phyloP scores from a whole-genome alignment of 139 green algal species.

The Zygnema cylindricum region DNA sequence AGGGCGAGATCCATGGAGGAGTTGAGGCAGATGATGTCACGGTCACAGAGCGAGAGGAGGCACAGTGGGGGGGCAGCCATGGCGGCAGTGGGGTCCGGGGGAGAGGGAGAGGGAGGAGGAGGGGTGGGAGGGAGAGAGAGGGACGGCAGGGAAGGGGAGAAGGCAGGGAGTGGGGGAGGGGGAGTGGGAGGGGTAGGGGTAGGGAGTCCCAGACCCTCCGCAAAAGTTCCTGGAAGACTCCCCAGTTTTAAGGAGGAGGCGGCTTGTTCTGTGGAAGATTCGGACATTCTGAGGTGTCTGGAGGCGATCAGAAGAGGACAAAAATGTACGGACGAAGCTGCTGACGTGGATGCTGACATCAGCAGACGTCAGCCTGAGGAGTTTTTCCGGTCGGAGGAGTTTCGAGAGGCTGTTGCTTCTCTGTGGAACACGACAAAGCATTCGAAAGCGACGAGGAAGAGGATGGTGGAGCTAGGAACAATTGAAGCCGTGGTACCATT shows the following conservation, averaged over 20 bases:
- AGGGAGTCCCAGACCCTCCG: neutral
- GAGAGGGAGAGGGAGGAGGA: neutral
- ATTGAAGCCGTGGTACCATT: neutral
- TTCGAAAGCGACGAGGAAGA: neutral
- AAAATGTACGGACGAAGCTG: neutral
- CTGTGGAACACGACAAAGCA: slow-evolving; percentile 1
- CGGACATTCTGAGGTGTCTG: neutral
- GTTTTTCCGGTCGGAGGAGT: slow-evolving; percentile 1
- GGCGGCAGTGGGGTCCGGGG: neutral
- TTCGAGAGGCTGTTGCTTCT: neutral
- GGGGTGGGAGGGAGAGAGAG: neutral
- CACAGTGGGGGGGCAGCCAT: neutral
- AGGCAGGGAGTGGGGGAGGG: neutral
- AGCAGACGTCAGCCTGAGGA: neutral
- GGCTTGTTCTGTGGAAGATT: neutral
- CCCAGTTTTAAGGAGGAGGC: no score
- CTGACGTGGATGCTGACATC: neutral
- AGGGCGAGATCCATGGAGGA: neutral
- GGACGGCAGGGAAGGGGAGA: neutral
- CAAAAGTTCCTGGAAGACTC: no score
- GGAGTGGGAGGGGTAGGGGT: neutral
- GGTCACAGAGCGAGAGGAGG: neutral
- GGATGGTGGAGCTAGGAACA: neutral
- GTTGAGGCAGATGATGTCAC: neutral
- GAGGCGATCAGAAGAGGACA: neutral